Base-by-base conservation (phyloP, 208 protist genomes). In the Crithidia brevicula region DNA sequence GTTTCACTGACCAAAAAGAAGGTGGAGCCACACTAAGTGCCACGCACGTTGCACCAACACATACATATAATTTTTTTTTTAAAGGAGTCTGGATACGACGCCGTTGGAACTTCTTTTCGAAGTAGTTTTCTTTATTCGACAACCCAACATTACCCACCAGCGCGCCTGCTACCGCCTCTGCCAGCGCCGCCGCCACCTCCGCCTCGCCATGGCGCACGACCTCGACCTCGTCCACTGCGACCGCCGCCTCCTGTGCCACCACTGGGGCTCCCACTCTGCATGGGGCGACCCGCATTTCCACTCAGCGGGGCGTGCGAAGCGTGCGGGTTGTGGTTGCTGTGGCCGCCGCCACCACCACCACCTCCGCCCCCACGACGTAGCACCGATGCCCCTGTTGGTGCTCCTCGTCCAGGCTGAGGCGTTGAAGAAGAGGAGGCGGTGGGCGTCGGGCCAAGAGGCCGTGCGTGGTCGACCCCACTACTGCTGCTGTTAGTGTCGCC, bases 111-210 rank as follows among this genome's bases (percentile, higher is more conserved):
- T n/a, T n/a, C n/a, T n/a, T n/a, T n/a, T n/a, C n/a, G n/a, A n/a
- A n/a, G n/a, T n/a, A n/a, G n/a, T n/a, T n/a, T n/a, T n/a, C n/a
- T n/a, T n/a, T n/a, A n/a, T n/a, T n/a, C n/a, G n/a, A n/a, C n/a
- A n/a, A n/a, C n/a, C n/a, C n/a, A n/a, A n/a, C n/a, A n/a, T 49
- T 20, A 53, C 7, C 38, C 7, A 0, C 50, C 50, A 15, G 50
- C 51, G 22, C 62, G 62, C 1, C 62, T 0, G 18, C 27, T 8
- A 33, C n/a, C 33, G 40, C 62, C 28, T 0, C 62, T 23, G 8
- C 33, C 46, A 45, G 30, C 53, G 7, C 69, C 69, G 51, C 68
- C 58, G 54, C 67, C 59, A 46, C 60, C 59, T 43, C 61, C 60
- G 9, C 69, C 69, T 38, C 61, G 3, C 60, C 60, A 31, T 31